Base-by-base conservation (phyloP, 257 asterid species). In the Schizonepeta tenuifolia region DNA sequence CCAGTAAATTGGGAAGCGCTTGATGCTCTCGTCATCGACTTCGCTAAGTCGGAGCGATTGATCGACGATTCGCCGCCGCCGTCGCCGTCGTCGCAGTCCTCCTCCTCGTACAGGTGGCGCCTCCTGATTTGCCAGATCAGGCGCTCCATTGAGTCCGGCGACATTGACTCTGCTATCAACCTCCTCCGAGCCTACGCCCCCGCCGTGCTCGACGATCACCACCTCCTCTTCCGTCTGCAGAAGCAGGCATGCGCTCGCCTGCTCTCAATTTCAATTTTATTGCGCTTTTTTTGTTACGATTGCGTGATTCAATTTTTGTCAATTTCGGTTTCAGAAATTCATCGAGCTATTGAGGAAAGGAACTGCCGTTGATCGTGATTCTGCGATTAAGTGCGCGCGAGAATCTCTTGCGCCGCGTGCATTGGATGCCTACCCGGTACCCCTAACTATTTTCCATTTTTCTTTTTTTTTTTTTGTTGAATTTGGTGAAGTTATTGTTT, bases 1-100 rank as follows among this genome's bases (percentile, higher is more conserved):
- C 87, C 85, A 7, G 90, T 95, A 73, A 95, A 95, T 89, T 95
- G 99, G 99, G 94, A 90, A 78, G 91, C 96, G 15, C 83, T 95
- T 6, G 99, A 95, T 78, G 86, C 97, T 41, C 90, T 95, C 21
- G 94, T 92, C 4, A 72, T 90, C 82, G 96, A 92, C 78, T 92
- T 92, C 81, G 98, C 90, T 9, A 92, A 85, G 85, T 86, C 99
- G 73, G 99, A 95, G 77, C 82, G 88, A 36, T 82, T 95, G 53
- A 78, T 94, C 79, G 96, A 87, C 11, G 92, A 90, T 51, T 77
- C 86, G 0, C 49, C 91, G 66, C 81, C 85, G 5, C 71, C 88
- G 66, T 21, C 89, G 24, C 67, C 82, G 0, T 40, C 80, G 33
- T 47, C 56, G n/a, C 43, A 38, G 43, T 83, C 95, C 5, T 83